Evolutionary conservation across 176 grass and related monocot genomes (phyloP).

Genomic region (Carex myosuroides): DNA sequence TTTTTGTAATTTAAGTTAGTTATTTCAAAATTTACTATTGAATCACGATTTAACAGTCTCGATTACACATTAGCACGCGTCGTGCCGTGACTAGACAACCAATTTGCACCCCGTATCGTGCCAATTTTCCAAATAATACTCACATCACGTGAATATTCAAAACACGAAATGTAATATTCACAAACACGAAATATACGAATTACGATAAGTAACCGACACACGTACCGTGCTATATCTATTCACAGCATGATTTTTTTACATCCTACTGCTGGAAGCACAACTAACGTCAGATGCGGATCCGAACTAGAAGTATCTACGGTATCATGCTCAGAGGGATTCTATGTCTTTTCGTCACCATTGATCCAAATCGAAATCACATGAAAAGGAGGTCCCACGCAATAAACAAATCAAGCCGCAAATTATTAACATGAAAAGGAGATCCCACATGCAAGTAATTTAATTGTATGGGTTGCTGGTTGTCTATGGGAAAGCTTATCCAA

Average conservation of each 20-base stretch:
- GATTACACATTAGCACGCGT: no score
- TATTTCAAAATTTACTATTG: no score
- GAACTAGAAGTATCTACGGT: not conserved
- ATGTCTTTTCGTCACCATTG: not conserved
- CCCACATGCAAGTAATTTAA: not conserved
- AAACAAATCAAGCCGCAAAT: not conserved
- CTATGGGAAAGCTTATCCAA: not conserved
- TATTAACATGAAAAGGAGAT: not conserved
- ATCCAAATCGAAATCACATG: constrained; percentile 12
- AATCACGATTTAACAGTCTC: no score
- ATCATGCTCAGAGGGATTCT: not conserved
- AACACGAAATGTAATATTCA: rapidly evolving
- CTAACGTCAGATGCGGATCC: not conserved
- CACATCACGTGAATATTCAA: no score
- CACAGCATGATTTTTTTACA: no score
- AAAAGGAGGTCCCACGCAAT: not conserved
- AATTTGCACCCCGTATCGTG: no score
- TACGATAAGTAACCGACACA: no score
- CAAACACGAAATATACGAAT: no score
- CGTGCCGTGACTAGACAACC: no score
- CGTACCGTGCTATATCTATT: no score
- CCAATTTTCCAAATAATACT: no score
- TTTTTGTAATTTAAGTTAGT: no score
- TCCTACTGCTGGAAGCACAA: not conserved
- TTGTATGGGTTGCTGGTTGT: not conserved